These are phyloP conservation scores for Aspergillus aculeatinus DNA, from an alignment of 2,329 filamentous ascomycete species.

Conservation along the genomic window DNA sequence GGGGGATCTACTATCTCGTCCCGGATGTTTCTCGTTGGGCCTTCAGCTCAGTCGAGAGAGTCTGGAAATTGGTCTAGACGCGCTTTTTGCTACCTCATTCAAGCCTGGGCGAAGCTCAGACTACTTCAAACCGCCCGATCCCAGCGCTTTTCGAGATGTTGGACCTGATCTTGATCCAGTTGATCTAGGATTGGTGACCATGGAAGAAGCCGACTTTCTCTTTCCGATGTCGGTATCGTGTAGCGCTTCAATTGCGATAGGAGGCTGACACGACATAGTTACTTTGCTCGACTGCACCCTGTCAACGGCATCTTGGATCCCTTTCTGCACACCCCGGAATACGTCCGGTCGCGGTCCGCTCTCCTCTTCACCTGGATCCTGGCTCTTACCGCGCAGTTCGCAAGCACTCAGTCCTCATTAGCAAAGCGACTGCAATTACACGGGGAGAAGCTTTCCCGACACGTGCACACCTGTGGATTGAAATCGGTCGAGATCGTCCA, in stretches of 20 bases:
- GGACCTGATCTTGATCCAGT: conserved; percentile 31
- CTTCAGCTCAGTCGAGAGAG: conserved; percentile 20
- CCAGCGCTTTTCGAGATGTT: conserved; percentile 19
- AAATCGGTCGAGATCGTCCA: conserved; percentile 34
- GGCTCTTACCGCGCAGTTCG: conserved; percentile 31
- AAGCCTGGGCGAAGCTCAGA: conserved; percentile 16
- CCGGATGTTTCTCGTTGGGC: conserved; percentile 26
- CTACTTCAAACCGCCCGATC: conserved; percentile 23
- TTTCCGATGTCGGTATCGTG: conserved; percentile 26
- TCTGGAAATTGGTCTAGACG: conserved; percentile 24
- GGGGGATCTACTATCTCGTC: conserved; percentile 17
- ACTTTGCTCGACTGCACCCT: conserved; percentile 29
- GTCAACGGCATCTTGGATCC: conserved; percentile 34
- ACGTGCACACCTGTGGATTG: conserved; percentile 29
- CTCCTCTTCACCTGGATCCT: conserved; percentile 35
- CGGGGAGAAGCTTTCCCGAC: conserved; percentile 29
- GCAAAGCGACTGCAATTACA: conserved; percentile 28
- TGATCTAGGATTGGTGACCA: conserved; percentile 29
- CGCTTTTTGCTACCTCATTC: conserved; percentile 10
- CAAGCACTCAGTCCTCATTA: conserved; percentile 20
- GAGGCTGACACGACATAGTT: conserved; percentile 13
- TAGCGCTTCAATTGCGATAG: not conserved
- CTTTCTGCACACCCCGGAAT: conserved; percentile 28
- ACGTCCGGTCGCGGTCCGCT: conserved; percentile 27
- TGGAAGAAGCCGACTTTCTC: conserved; percentile 27